phyloP scores from a whole-genome alignment of 2,329 filamentous ascomycete species.

The Coniochaeta sp. region DNA sequence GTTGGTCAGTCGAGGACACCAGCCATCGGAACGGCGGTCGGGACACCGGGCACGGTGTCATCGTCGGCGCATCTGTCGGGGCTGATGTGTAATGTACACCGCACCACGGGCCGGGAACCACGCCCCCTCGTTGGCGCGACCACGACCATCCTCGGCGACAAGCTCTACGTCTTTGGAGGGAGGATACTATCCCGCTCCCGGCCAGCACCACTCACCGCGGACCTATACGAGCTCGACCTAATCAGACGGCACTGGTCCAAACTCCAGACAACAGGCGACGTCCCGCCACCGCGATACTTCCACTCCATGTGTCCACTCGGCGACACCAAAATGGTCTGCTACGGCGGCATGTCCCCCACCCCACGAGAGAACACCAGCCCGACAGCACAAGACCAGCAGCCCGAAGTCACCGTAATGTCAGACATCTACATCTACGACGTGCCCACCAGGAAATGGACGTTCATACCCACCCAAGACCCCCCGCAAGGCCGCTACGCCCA shows the following conservation, averaged over 20 bases:
- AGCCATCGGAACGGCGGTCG: conserved; percentile 27
- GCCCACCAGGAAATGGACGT: conserved; percentile 74
- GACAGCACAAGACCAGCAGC: conserved; percentile 56
- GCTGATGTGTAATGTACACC: conserved; percentile 64
- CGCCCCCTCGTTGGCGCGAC: conserved; percentile 90
- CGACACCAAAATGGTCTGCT: conserved; percentile 94
- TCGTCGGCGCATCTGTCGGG: conserved; percentile 56
- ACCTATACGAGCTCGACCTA: conserved; percentile 89
- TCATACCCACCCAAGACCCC: conserved; percentile 69
- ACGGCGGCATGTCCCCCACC: conserved; percentile 93
- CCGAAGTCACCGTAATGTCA: conserved; percentile 94
- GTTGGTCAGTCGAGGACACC: conserved; percentile 32
- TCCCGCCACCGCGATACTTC: conserved; percentile 90
- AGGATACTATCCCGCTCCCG: conserved; percentile 77
- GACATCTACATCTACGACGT: conserved; percentile 96
- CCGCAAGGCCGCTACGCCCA: conserved; percentile 95
- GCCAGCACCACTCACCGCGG: conserved; percentile 73
- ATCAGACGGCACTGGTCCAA: conserved; percentile 91
- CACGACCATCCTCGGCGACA: conserved; percentile 90
- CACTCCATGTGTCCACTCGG: conserved; percentile 92
- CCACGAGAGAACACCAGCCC: conserved; percentile 38
- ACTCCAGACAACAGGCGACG: conserved; percentile 73
- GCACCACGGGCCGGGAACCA: conserved; percentile 87
- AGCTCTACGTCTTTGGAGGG: conserved; percentile 93
- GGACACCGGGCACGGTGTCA: conserved; percentile 36